A percentile compares a stretch with the other conserved stretches of the same genome.
Evolutionary conservation across 371 early-diverging fungal species (phyloP).

Genomic region (Apophysomyces trapeziformis): DNA sequence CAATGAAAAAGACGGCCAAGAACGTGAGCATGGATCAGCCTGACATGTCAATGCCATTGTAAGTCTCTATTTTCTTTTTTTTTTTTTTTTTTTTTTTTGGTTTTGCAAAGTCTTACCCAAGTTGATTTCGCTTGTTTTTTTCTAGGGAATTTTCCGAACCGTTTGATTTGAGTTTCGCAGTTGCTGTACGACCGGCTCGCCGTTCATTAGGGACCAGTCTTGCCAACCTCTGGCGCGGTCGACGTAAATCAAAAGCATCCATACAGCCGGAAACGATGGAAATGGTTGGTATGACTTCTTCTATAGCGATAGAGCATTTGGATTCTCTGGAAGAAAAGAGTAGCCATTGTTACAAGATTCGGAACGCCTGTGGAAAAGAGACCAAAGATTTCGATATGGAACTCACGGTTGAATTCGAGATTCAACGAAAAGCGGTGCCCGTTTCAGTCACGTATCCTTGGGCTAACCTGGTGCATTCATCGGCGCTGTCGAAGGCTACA

Average conservation of each 20-base stretch:
- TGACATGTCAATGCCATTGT: slow-evolving; percentile 6
- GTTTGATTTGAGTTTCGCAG: slow-evolving; percentile 7
- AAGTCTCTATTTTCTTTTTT: neutral
- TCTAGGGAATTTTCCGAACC: slow-evolving; percentile 8
- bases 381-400: slow-evolving; percentile 14
- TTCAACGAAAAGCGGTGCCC: neutral
- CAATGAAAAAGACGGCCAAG: slow-evolving; percentile 8
- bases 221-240: neutral
- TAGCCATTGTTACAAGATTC: neutral
- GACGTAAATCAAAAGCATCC: neutral
- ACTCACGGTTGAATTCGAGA: slow-evolving; percentile 10
- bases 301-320: neutral
- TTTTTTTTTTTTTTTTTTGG: neutral
- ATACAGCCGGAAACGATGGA: neutral
- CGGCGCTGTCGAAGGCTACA: slow-evolving; percentile 4
- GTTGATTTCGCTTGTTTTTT: neutral
- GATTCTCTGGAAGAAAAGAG: neutral
- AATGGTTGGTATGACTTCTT: neutral
- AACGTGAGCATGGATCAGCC: neutral
- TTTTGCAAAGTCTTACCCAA: too few relatives aligned
- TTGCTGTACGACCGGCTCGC: slow-evolving; percentile 6
- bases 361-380: neutral
- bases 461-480: slow-evolving; percentile 18
- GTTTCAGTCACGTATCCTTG: slow-evolving; percentile 13
- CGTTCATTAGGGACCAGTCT: neutral